Evolutionary conservation across 129 eudicot species (phyloP), one percentile per base, ranked within the genome.

Genomic region (Pseudognaphalium luteoalbum): DNA sequence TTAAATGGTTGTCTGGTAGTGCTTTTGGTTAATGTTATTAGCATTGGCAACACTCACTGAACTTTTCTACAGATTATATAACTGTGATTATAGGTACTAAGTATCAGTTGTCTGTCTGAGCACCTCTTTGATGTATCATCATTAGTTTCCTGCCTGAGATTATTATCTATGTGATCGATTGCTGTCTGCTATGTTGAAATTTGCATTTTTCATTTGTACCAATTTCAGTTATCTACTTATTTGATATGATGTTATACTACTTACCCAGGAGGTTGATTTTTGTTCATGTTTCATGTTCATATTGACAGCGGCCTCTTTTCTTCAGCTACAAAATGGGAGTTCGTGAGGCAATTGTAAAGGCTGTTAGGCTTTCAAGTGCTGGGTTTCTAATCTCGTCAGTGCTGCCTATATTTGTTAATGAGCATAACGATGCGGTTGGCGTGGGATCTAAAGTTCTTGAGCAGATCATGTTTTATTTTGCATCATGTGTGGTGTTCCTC

Each of bases 291-390:
- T 66, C 22, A 21, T 80, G 70, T 76, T 74, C 54, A 35, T 87
- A 22, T 73, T 73, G 79, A 83, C 96, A 91, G 97, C 87, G 97
- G 29, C 97, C 97, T 64, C 83, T 89, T 54, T 95, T 87, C 86
- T 95, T 91, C 87, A 91, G 97, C 87, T 91, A 82, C 86, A 95
- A 95, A 86, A 95, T 89, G 89, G 94, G 95, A 29, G 37, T 95
- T 34, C 97, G 83, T 50, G 80, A 80, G 59, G 88, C 92, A 74
- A 51, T 83, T 44, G 69, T 76, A 35, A 87, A 72, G 76, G 96
- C 95, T 28, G 57, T 80, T 33, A 87, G 81, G 84, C 87, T 89
- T 65, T 91, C 99, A 57, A 75, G 81, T 75, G 76, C 80, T 76
- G 90, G 88, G 21, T 95, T 73, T 80, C 59, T 86, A 63, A 28